Evolutionary conservation across 176 grass and related monocot genomes (phyloP).

Genomic region (sorghum (Sorghum bicolor)): DNA sequence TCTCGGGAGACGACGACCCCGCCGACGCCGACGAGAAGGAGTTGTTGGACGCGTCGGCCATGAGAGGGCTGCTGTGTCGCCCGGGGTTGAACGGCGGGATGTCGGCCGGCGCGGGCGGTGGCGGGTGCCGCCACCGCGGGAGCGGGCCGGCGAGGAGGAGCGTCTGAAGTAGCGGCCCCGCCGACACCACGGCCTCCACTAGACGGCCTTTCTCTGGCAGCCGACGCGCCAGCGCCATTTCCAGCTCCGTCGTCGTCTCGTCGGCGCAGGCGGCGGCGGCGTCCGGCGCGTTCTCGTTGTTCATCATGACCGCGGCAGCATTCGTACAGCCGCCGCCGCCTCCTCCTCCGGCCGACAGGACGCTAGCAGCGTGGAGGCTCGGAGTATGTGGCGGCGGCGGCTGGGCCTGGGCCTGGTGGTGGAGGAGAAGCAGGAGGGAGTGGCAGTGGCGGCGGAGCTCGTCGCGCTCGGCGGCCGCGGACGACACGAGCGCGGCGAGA

Average conservation of each 20-base stretch:
- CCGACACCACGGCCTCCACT: conserved; percentile 83
- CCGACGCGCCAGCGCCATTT: conserved; percentile 51
- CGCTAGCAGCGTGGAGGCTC: neutral
- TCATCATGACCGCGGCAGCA: neutral
- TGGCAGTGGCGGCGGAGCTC: conserved; percentile 72
- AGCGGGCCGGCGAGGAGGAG: conserved; percentile 86
- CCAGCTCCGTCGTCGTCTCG: conserved; percentile 35
- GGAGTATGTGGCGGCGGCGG: neutral
- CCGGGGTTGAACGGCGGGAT: conserved; percentile 71
- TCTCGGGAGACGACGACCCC: conserved; percentile 38
- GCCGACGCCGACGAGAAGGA: conserved; percentile 29
- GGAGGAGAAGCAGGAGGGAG: conserved; percentile 74
- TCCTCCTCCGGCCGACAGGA: neutral
- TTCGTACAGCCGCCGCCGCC: neutral
- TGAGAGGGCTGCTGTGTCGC: conserved; percentile 4
- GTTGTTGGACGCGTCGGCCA: conserved; percentile 39
- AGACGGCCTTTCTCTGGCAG: conserved; percentile 79
- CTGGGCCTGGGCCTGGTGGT: conserved; percentile 34
- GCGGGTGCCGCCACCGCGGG: conserved; percentile 92
- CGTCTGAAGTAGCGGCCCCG: conserved; percentile 76
- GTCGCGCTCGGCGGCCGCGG: conserved; percentile 76
- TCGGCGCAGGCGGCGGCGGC: neutral
- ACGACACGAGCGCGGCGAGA: conserved; percentile 56
- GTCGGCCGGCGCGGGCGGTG: conserved; percentile 49
- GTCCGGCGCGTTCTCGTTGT: conserved; percentile 19